Percentiles rank a stretch among this genome's conserved stretches.
phyloP scores from a whole-genome alignment of 1,284 basidiomycete species.

The Omphalotus olearius region DNA sequence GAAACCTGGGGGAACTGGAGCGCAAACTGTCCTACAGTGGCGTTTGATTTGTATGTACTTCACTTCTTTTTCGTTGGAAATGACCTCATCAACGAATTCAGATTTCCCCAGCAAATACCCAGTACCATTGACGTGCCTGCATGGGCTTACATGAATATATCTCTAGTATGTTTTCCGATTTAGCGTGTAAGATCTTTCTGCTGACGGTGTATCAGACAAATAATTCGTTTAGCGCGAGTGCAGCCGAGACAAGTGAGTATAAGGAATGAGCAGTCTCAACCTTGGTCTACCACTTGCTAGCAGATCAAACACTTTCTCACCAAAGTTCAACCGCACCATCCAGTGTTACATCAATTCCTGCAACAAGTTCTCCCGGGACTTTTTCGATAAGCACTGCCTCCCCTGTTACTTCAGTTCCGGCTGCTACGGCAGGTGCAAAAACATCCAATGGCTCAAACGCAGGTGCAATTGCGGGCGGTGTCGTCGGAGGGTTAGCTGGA shows the following conservation, averaged over 20 bases:
- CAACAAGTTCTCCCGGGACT: not conserved
- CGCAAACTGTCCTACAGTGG: constrained; percentile 25
- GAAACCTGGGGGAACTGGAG: constrained; percentile 32
- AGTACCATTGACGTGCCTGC: constrained; percentile 27
- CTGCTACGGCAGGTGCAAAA: constrained; percentile 13
- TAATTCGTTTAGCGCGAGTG: constrained; percentile 27
- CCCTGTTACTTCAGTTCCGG: constrained; percentile 3
- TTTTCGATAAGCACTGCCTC: not conserved
- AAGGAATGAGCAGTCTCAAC: not conserved
- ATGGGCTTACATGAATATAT: constrained; percentile 41
- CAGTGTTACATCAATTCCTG: not conserved
- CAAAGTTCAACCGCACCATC: not conserved
- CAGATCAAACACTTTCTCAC: constrained; percentile 7
- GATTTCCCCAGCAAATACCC: constrained; percentile 30
- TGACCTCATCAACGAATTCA: constrained; percentile 5
- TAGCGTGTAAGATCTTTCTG: not conserved
- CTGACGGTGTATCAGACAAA: constrained; percentile 21
- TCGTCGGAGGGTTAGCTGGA: constrained; percentile 39
- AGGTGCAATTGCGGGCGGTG: constrained; percentile 46
- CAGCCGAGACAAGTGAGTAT: constrained; percentile 8
- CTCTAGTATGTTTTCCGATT: constrained; percentile 21
- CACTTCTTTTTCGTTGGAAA: not conserved
- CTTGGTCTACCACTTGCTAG: not conserved
- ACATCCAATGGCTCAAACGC: constrained; percentile 24
- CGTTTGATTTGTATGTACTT: constrained; percentile 2